These are phyloP conservation scores for Bretschneidera sinensis DNA, from an alignment of 345 rosid species.

Conservation along the genomic window DNA sequence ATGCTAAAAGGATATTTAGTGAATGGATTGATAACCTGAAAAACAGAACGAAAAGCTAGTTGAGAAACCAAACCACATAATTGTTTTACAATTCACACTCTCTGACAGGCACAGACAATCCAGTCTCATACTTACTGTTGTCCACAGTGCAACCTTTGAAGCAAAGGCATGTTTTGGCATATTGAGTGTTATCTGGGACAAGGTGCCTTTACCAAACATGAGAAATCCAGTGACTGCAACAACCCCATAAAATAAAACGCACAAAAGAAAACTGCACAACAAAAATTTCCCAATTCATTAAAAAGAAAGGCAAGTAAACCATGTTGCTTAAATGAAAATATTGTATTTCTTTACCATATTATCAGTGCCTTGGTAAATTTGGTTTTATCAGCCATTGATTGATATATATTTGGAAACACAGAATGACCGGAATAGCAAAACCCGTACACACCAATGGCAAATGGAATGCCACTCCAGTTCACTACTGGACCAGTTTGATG, in stretches of 20 bases:
- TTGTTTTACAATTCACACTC: not conserved
- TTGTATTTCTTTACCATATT: slow-evolving; percentile 33
- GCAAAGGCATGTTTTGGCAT: slow-evolving; percentile 58
- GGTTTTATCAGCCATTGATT: slow-evolving; percentile 92
- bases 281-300: slow-evolving; percentile 6
- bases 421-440: slow-evolving; percentile 85
- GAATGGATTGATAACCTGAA: slow-evolving; percentile 86
- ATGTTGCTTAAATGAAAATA: not conserved
- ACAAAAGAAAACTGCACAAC: slow-evolving; percentile 60
- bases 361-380: slow-evolving; percentile 62
- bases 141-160: slow-evolving; percentile 80
- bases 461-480: slow-evolving; percentile 81
- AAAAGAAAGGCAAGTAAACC: not conserved
- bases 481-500: slow-evolving; percentile 60
- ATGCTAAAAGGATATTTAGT: slow-evolving; percentile 70
- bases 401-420: slow-evolving; percentile 91
- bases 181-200: slow-evolving; percentile 85
- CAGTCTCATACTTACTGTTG: slow-evolving; percentile 49
- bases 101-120: not conserved
- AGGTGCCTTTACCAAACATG: slow-evolving; percentile 80
- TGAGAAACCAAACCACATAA: slow-evolving; percentile 20
- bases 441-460: slow-evolving; percentile 79
- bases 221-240: slow-evolving; percentile 76
- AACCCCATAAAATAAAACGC: slow-evolving; percentile 63
- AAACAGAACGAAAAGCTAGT: slow-evolving; percentile 8